Base-by-base conservation (phyloP, 768 basidiomycete genomes). In the Termitomyces sp. region DNA sequence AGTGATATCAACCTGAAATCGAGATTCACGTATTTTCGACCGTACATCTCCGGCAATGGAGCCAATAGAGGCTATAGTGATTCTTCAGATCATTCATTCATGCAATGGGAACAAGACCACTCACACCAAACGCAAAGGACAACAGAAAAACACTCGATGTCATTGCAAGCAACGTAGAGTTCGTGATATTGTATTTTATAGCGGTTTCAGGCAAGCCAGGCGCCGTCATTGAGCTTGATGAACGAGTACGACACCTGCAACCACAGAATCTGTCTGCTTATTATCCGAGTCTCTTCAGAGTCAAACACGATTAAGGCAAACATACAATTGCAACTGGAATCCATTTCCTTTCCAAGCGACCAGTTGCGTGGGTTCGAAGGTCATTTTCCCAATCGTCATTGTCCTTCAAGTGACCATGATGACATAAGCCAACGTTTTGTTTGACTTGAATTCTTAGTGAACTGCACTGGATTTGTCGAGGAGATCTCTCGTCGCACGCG, bases 1-100 rank as follows among this genome's bases (percentile, higher is more conserved):
- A 12, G 27, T 41, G 19, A 38, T 14, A 40, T 34, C 5, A 4
- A 12, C 19, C 7, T 9, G 17, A 19, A 1, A 27, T 16, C 19
- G 5, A 40, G 11, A 37, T 25, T 19, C 23, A 44, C 86, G 83
- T 85, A 87, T 62, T 73, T 78, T 25, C 87, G 81, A 4, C 86
- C 87, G 64, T 85, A 88, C 69, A 89, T 84, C 68, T 89, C 86
- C 0, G 87, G 88, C 19, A 86, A 59, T 0, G 89, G 89, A 0
- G 82, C 85, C 7, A 86, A 63, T 12, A 90, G 72, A 16, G 89
- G 89, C 56, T 78, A 43, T 16, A n/a, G 19, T 16, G 2, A 50
- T 37, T 45, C 4, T 5, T 38, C 10, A 32, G n/a, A 23, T 29
- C n/a, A 29, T 31, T 21, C 4, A n/a, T 19, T 31, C 3, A 23